Evolutionary conservation across 2,329 filamentous ascomycete species (phyloP), one percentile per base, ranked within the genome.

Genomic region (Colletotrichum chrysophilum): DNA sequence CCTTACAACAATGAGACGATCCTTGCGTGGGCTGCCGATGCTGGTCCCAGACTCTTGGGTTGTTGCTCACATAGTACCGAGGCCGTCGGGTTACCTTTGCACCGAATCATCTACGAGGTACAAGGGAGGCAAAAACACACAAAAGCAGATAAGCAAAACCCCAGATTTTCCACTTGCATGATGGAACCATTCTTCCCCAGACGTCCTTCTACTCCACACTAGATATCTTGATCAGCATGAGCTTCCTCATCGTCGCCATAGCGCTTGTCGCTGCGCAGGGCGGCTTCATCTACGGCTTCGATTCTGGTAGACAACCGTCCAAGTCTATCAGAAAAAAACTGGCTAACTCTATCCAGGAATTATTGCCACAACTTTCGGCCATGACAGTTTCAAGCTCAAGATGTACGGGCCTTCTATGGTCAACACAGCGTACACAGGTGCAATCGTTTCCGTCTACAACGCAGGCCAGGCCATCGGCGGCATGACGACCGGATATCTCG

Each of bases 361-460:
- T 30, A 82, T 84, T 48, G 82, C 81, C 10, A 83, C 82, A 14
- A 84, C 81, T 0, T 78, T 84, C 8, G 82, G 79, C 24, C 83
- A 85, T 65, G 77, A 79, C 14, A 79, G 78, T 3, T 84, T 84
- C 76, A 81, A 79, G 38, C 66, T 79, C 9, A 82, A 83, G 66
- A 83, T 84, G 80, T 84, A 82, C 52, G 78, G 80, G 1, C 77
- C 79, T 4, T 30, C 77, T 9, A 76, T 75, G 16, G 79, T 78
- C 16, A 80, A 84, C 60, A 78, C 81, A 7, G 66, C 79, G 5
- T 67, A 81, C 30, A 76, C 78, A 13, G 81, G 82, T 5, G 82
- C 79, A 21, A 83, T 84, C 13, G 82, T 84, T 3, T 83, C 80
- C 0, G 77, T 81, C 4, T 84, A 83, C 76, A 81, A 83, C n/a